These are phyloP conservation scores for Scytalidium sp. DNA, from an alignment of 2,329 filamentous ascomycete genomes.

Conservation along the genomic window DNA sequence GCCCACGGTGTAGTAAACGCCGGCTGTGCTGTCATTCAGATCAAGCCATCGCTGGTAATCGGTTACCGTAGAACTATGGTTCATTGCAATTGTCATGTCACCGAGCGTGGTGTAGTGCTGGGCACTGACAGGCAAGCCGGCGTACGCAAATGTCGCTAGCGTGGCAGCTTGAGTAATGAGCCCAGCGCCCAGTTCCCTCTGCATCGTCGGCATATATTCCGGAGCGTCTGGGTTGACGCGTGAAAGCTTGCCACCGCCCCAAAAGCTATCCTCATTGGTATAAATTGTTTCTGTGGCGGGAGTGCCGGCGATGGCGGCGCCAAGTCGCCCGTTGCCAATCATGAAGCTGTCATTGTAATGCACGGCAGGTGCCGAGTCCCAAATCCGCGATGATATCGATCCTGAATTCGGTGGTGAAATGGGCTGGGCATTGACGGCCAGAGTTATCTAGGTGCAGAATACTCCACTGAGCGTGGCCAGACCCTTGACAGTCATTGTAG, in stretches of 20 bases:
- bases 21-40: conserved; percentile 8
- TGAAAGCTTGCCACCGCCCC: background rate
- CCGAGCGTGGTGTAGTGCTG: conserved; percentile 35
- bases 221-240: background rate
- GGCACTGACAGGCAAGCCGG: conserved; percentile 33
- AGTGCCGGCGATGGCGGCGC: background rate
- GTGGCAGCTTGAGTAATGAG: conserved; percentile 30
- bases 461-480: too few species aligned
- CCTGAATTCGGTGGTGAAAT: background rate
- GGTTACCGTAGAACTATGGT: conserved; percentile 12
- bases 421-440: background rate
- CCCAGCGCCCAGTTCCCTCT: background rate
- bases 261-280: background rate
- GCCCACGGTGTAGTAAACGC: conserved; percentile 10
- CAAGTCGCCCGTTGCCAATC: background rate
- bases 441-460: background rate
- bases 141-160: conserved; percentile 30
- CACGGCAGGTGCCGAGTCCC: background rate
- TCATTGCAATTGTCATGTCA: conserved; percentile 27
- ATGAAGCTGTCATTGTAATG: background rate
- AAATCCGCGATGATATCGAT: background rate
- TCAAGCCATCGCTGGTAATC: conserved; percentile 20
- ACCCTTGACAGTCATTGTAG: background rate
- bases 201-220: background rate
- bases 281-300: background rate